Base-by-base conservation (phyloP, 1,284 basidiomycete species). In the Boletus mariae region DNA sequence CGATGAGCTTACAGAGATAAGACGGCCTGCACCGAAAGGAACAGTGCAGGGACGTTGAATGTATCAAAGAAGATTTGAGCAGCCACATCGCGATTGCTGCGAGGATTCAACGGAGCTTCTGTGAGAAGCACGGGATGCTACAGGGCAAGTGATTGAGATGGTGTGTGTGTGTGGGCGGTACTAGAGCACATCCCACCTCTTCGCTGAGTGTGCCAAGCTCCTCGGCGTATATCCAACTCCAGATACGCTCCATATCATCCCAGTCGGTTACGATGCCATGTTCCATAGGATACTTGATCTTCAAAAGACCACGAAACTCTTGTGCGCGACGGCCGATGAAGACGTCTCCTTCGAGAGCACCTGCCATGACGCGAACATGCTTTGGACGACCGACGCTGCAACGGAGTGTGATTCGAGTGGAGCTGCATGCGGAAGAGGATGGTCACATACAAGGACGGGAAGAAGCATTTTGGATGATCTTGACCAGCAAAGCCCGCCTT, bases 21-120 rank as follows among this genome's bases (percentile, higher is more conserved):
- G 20, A 99, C 96, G 26, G 97, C 97, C 75, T 99, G 97, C 4
- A 99, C 92, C 46, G 92, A 95, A 15, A 92, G 96, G 75, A 94
- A 99, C 56, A 99, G 77, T 8, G 97, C 97, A 20, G 97, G 97
- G 17, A 99, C 97, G 71, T 99, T 99, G 83, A 98, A 98, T 4
- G 95, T 98, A 68, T 98, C 95, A 72, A 98, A 98, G 74, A 98
- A 97, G 75, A 98, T 96, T 72, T 98, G 94, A 8, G 95, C 95
- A 17, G 95, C 94, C 46, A 93, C 80, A 69, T 98, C 95, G 58
- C 95, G 85, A 73, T 98, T 98, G 66, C 85, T 87, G 61, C 94
- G 84, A 56, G 95, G 95, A 71, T 98, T 98, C 52, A 98, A 76
- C 3, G 95, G 95, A 43, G 94, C 94, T 75, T 98, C 94, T 15